Evolutionary conservation across 306 rosid genomes (phyloP).

Genomic region (Sechiopsis laciniata): DNA sequence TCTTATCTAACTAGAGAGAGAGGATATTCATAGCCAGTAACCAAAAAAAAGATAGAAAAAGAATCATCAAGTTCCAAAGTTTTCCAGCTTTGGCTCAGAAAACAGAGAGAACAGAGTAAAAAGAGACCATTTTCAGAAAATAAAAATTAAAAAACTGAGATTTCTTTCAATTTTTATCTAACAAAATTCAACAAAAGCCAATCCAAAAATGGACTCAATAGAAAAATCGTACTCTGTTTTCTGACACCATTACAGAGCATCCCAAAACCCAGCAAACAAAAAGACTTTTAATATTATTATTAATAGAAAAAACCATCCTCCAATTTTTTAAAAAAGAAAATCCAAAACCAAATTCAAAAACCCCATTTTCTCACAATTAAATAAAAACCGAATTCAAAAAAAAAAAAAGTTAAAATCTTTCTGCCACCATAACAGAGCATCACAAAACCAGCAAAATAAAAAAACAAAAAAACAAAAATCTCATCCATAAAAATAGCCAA

Average conservation of each 20-base stretch:
- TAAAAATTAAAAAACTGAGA: neutral
- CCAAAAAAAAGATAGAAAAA: too few relatives aligned
- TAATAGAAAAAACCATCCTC: too few relatives aligned
- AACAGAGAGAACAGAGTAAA: neutral
- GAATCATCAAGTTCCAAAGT: neutral
- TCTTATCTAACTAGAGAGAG: neutral
- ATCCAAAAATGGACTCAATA: neutral
- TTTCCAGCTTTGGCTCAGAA: neutral
- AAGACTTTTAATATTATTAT: too few relatives aligned
- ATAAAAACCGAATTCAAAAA: too few relatives aligned
- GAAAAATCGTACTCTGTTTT: neutral
- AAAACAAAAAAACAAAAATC: neutral
- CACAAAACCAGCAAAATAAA: neutral
- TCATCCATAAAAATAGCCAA: neutral
- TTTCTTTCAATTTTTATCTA: neutral
- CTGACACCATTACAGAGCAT: neutral
- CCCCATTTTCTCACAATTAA: too few relatives aligned
- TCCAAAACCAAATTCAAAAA: too few relatives aligned
- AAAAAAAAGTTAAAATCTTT: too few relatives aligned
- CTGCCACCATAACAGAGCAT: too few relatives aligned
- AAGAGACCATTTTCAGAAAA: neutral
- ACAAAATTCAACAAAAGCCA: neutral
- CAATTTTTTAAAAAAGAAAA: neutral
- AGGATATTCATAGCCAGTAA: neutral
- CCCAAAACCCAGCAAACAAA: neutral